Base-by-base conservation (phyloP, 176 grass and related monocot genomes). In the Musa itinerans region DNA sequence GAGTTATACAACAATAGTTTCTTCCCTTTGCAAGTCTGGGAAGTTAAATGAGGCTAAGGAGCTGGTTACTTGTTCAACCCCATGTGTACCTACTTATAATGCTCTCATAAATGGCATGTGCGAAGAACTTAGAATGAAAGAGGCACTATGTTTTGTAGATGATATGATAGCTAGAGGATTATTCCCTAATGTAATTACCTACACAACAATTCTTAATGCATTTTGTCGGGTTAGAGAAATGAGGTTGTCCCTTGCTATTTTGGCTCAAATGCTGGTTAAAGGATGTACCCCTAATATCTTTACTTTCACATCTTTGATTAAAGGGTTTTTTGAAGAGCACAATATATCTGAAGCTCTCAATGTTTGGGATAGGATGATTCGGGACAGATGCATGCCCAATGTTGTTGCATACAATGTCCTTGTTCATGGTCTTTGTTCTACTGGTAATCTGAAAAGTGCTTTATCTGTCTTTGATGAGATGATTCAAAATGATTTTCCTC, bases 341-440 rank as follows among this genome's bases (percentile, higher is more conserved):
- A 85, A 73, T 75, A 49, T 83, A 14, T 65, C 58, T 65, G 87
- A 97, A 13, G 87, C 93, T 6, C 27, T 92, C 21, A 29, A 72
- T 72, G 76, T 92, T 68, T 97, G 93, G 93, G 74, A 87, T 56
- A 86, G 85, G 81, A 93, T 93, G 90, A 43, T 93, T 63, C 53
- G 54, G 24, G 81, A 92, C 72, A 83, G 83, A 77, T 97, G 83
- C 54, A 11, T 27, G 15, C 93, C 90, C 0, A 80, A 91, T 20
- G 56, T 73, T 27, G 64, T 97, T 59, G 81, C 85, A 51, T 97
- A 90, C 71, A 97, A 92, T 80, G 79, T 97, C 74, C 83, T 97
- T 51, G 81, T 92, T 62, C 78, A 78, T 78, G 93, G 93, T 21
- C 83, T 93, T 81, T 89, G 93, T 71, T 54, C 49, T 72, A 62